Evolutionary conservation across 495 filamentous ascomycete genomes (phyloP).

Genomic region (Lasiosphaeria hispida): DNA sequence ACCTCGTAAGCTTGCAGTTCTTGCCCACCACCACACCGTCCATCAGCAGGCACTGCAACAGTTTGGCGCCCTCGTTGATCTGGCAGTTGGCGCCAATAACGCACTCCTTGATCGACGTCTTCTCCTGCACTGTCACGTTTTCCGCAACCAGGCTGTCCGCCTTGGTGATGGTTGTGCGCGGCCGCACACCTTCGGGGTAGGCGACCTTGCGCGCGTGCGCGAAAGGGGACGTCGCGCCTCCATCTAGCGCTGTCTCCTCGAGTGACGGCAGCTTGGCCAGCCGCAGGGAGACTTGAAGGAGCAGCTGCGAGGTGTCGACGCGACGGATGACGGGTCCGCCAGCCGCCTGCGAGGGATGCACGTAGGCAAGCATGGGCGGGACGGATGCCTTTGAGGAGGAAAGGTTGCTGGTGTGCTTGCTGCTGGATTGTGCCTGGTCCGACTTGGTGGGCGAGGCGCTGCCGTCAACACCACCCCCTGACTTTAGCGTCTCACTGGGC

Average conservation of each 20-base stretch:
- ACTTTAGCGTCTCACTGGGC: background rate
- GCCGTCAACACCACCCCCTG: background rate
- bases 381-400: conserved; percentile 51
- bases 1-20: conserved; percentile 73
- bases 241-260: conserved; percentile 54
- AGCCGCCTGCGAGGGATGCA: conserved; percentile 52
- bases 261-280: conserved; percentile 73
- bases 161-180: conserved; percentile 71
- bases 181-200: conserved; percentile 71
- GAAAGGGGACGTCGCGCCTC: conserved; percentile 59
- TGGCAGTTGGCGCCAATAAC: conserved; percentile 84
- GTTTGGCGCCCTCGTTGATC: conserved; percentile 74
- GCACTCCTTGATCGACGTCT: conserved; percentile 80
- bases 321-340: conserved; percentile 67
- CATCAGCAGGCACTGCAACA: conserved; percentile 84
- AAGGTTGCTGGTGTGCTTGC: conserved; percentile 33
- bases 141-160: conserved; percentile 75
- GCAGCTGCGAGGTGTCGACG: conserved; percentile 79
- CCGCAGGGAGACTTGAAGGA: conserved; percentile 76
- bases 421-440: conserved; percentile 16
- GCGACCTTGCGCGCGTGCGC: conserved; percentile 77
- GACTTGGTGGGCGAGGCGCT: background rate
- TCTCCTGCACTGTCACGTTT: conserved; percentile 81
- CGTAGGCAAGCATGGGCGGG: conserved; percentile 75
- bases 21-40: conserved; percentile 80